A percentile compares a stretch with the other conserved stretches of the same genome.
These are phyloP conservation scores for Mycena metata DNA, from an alignment of 768 basidiomycete species.

Conservation along the genomic window DNA sequence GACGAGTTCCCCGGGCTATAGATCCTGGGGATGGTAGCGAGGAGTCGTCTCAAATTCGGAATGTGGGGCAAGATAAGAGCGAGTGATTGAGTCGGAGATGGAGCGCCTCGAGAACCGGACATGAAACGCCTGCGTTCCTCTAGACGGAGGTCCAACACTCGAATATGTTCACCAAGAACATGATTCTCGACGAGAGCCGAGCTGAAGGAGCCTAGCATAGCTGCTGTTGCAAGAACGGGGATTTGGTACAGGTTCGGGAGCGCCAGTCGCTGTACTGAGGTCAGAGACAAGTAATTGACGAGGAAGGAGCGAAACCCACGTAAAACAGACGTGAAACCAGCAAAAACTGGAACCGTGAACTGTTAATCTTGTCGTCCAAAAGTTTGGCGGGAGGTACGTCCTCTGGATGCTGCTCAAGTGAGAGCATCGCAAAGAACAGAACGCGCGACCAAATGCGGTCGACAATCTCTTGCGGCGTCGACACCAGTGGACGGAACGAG, in stretches of 20 bases:
- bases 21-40: too few relatives aligned
- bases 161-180: too few relatives aligned
- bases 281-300: background rate
- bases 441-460: constrained; percentile 17
- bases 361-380: background rate
- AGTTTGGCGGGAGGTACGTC: background rate
- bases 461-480: background rate
- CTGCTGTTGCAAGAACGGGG: too few relatives aligned
- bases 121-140: too few relatives aligned
- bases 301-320: background rate
- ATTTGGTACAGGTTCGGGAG: background rate
- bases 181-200: too few relatives aligned
- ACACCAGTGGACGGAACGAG: background rate
- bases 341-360: background rate
- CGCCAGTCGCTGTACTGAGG: background rate
- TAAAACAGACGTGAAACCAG: background rate
- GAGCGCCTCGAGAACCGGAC: too few relatives aligned
- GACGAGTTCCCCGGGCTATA: too few relatives aligned
- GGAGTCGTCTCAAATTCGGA: too few relatives aligned
- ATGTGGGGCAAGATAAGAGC: too few relatives aligned
- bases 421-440: constrained; percentile 23
- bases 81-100: too few relatives aligned
- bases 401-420: constrained; percentile 11
- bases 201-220: too few relatives aligned
- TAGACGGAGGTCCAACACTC: too few relatives aligned